phyloP scores from a whole-genome alignment of 2,329 filamentous ascomycete genomes.

The Periconia sp. region DNA sequence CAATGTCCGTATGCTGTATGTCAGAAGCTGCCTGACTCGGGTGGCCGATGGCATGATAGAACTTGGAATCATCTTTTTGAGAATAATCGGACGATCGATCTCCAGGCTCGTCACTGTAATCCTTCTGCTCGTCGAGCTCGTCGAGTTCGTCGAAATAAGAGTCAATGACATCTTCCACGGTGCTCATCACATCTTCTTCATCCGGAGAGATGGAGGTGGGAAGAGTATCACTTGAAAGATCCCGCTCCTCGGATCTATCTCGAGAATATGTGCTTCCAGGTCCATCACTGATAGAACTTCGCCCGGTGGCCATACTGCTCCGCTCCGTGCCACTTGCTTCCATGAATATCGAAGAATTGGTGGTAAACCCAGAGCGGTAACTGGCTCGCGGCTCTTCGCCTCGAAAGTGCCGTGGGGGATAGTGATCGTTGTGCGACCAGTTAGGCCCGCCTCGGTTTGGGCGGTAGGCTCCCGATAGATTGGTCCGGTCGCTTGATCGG shows the following conservation, averaged over 20 bases:
- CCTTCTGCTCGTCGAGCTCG: neutral
- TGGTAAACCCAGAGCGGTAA: conserved; percentile 62
- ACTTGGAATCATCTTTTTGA: conserved; percentile 2
- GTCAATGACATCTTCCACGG: conserved; percentile 60
- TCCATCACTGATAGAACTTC: conserved; percentile 70
- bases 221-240: conserved; percentile 33
- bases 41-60: conserved; percentile 25
- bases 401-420: conserved; percentile 32
- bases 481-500: conserved; percentile 28
- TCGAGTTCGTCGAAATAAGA: conserved; percentile 62
- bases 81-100: conserved; percentile 31
- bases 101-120: conserved; percentile 4
- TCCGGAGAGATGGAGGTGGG: conserved; percentile 26
- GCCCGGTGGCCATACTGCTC: conserved; percentile 79
- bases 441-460: conserved; percentile 40
- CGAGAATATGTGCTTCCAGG: conserved; percentile 48
- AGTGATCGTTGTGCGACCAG: conserved; percentile 39
- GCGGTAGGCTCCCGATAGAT: conserved; percentile 38
- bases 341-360: conserved; percentile 57
- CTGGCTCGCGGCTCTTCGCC: conserved; percentile 56
- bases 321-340: conserved; percentile 70
- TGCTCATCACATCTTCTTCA: conserved; percentile 52
- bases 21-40: conserved; percentile 15
- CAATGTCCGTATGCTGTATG: neutral
- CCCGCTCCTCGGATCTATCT: conserved; percentile 31